Evolutionary conservation across 2,329 filamentous ascomycete species (phyloP), one percentile per base, ranked within the genome.

Genomic region (Pseudovirgaria hyperparasitica): DNA sequence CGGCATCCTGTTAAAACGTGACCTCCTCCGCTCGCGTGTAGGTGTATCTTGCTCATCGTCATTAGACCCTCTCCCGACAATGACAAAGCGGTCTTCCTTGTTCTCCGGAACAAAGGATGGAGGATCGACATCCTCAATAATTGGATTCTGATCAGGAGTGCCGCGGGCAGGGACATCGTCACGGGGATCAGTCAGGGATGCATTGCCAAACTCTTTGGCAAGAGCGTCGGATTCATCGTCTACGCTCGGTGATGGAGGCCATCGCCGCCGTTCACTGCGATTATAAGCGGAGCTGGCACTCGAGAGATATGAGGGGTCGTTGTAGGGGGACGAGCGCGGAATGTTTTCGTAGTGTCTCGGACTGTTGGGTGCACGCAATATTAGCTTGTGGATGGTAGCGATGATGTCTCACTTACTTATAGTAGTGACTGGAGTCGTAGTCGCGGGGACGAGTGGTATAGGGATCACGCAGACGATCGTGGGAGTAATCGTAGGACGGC

Each of bases 141-240:
- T 60, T 9, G 72, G 73, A 15, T 73, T 56, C 43, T 86, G 80
- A 27, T 85, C 76, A 31, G 76, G 52, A 5, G 69, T 66, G 20
- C 80, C 80, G 30, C 69, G 68, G 31, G 66, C 65, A 26, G 63
- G 61, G 16, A 69, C 63, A 31, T 76, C 70, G 37, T 76, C 74
- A 29, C 45, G 30, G 58, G 61, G 28, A 39, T 48, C 26, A 38
- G 37, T 39, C 19, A 29, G 23, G 17, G 31, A 30, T 25, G 26
- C 31, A 22, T 48, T 42, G 15, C 62, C 60, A 40, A 69, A 53
- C 45, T 85, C 79, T 45, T 64, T 71, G 5, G 66, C 67, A 19
- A 82, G 51, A 6, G 77, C 70, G 9, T 59, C 63, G 10, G 47
- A 56, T 48, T 82, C 79, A 45, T 85, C 78, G 47, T 86, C 79